A percentile compares a stretch with the other conserved stretches of the same genome.
Evolutionary conservation across 2,329 filamentous ascomycete species (phyloP).

Genomic region (Sporothrix phasma): DNA sequence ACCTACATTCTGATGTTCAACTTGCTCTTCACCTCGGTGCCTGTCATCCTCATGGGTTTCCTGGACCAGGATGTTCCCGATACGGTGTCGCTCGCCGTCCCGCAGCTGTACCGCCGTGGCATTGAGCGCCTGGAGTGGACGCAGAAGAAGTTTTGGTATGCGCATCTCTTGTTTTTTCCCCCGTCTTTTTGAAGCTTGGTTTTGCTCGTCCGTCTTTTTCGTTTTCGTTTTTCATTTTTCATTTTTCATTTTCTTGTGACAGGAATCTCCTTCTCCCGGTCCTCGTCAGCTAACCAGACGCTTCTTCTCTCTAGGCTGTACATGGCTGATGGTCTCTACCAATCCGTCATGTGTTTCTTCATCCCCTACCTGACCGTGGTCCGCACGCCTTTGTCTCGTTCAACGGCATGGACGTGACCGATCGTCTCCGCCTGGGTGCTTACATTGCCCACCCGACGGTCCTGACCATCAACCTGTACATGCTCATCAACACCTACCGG

Average conservation of each 20-base stretch:
- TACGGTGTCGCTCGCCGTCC: constrained; percentile 84
- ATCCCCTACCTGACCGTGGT: constrained; percentile 76
- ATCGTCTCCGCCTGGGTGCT: constrained; percentile 74
- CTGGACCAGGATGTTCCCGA: constrained; percentile 96
- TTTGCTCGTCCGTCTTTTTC: too few relatives aligned
- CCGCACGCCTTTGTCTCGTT: constrained; percentile 56
- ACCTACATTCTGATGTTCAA: constrained; percentile 97
- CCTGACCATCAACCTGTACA: constrained; percentile 84
- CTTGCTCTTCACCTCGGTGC: constrained; percentile 88
- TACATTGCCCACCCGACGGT: constrained; percentile 80
- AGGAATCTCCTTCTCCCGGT: neutral
- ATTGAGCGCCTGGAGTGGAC: constrained; percentile 98
- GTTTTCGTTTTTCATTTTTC: constrained; percentile 26
- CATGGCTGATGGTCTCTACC: constrained; percentile 90
- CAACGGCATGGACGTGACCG: constrained; percentile 66
- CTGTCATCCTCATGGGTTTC: constrained; percentile 91
- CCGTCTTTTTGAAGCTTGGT: too few relatives aligned
- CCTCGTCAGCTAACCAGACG: constrained; percentile 3
- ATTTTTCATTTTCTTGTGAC: neutral
- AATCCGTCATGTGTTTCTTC: constrained; percentile 88
- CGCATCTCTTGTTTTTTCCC: constrained; percentile 26
- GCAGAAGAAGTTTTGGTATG: constrained; percentile 85
- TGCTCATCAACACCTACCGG: constrained; percentile 90
- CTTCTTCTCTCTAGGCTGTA: constrained; percentile 57
- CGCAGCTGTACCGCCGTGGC: constrained; percentile 87